Evolutionary conservation across 2,329 filamentous ascomycete genomes (phyloP).

Genomic region (Madurella mycetomatis): DNA sequence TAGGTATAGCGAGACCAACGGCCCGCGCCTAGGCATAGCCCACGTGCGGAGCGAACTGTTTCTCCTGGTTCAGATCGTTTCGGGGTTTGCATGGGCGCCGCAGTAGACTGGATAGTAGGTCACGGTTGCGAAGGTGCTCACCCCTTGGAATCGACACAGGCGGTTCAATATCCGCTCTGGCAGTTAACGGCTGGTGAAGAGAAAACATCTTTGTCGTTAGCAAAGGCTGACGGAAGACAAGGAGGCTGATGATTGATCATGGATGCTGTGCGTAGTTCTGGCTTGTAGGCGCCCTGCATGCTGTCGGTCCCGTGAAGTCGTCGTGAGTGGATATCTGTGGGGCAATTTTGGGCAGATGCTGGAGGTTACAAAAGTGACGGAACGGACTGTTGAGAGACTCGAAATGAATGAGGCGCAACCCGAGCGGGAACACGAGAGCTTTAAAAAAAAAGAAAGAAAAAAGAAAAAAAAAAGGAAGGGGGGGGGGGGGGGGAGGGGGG

Average conservation of each 20-base stretch:
- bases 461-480: too few relatives aligned
- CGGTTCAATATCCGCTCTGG: conserved; percentile 24
- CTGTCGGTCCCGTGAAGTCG: conserved; percentile 24
- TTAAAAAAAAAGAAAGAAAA: too few relatives aligned
- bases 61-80: conserved; percentile 24
- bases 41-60: conserved; percentile 32
- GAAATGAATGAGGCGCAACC: conserved; percentile 1
- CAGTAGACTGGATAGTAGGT: too few relatives aligned
- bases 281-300: conserved; percentile 24
- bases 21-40: conserved; percentile 28
- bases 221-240: conserved; percentile 31
- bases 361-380: too few relatives aligned
- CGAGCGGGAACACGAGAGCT: background rate
- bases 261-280: conserved; percentile 14
- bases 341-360: too few relatives aligned
- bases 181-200: conserved; percentile 27
- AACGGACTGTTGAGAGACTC: too few relatives aligned
- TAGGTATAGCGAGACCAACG: conserved; percentile 27
- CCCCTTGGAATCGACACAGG: conserved; percentile 30
- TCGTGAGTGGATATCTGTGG: conserved; percentile 23
- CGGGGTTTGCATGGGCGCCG: conserved; percentile 30
- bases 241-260: conserved; percentile 27
- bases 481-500: too few relatives aligned
- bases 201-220: conserved; percentile 25
- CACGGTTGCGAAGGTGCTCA: conserved; percentile 30